These are phyloP conservation scores for Anaeramoeba ignava DNA, from an alignment of 78 protist species.

Conservation along the genomic window DNA sequence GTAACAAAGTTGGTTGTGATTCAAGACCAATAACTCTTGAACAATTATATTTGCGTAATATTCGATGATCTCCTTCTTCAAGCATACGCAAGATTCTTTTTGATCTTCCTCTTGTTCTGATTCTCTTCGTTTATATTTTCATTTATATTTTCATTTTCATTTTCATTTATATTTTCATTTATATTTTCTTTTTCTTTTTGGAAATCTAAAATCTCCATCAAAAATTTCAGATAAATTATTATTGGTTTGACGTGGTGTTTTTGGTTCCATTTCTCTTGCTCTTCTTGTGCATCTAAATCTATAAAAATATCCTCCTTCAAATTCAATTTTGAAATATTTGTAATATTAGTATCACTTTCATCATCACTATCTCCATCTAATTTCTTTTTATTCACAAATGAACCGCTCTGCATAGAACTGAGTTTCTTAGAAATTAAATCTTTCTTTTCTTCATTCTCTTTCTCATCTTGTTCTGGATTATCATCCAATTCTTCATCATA, in stretches of 20 bases:
- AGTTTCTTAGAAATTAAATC: not conserved
- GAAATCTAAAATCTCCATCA: not conserved
- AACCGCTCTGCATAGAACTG: not conserved
- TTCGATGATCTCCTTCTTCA: not conserved
- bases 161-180: not conserved
- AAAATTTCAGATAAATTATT: not conserved
- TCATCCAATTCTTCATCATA: not conserved
- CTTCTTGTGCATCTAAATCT: not conserved
- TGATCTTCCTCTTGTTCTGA: not conserved
- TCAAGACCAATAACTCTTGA: not conserved
- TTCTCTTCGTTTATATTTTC: not conserved
- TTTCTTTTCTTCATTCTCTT: not conserved
- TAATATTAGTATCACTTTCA: too few species aligned
- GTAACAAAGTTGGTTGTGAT: not conserved
- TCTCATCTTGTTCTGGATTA: not conserved
- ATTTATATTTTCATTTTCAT: not conserved
- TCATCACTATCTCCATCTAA: not conserved
- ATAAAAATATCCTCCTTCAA: too few species aligned
- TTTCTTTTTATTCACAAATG: not conserved
- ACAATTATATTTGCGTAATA: not conserved
- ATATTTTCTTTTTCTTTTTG: not conserved
- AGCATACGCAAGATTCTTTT: not conserved
- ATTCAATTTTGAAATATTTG: too few species aligned
- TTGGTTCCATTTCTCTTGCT: not conserved
- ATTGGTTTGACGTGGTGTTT: not conserved